Conservation (phyloP, 331 rosid genomes). For the Spiraea crenata region DNA sequence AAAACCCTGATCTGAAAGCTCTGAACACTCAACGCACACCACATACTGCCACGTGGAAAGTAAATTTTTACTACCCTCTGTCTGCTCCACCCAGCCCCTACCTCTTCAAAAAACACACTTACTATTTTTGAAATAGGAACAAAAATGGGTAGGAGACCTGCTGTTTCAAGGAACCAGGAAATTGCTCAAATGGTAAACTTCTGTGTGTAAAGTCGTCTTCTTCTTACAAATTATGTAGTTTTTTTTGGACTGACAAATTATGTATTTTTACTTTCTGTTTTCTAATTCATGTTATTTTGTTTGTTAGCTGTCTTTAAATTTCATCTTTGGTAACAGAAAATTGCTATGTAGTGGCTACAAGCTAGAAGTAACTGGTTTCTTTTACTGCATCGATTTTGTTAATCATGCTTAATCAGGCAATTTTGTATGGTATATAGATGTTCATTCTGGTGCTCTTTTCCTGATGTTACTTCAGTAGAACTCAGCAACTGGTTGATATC, state of each 20-base stretch:
- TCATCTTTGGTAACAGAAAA: too few relatives aligned
- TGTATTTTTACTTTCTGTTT: not conserved
- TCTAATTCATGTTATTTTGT: not conserved
- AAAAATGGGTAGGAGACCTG: slow-evolving; percentile 34
- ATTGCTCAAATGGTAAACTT: not conserved
- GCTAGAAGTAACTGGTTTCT: too few relatives aligned
- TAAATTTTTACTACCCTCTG: not conserved
- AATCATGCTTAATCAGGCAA: not conserved
- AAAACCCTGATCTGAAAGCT: not conserved
- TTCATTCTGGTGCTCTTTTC: not conserved
- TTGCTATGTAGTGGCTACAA: too few relatives aligned
- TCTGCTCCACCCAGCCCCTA: not conserved
- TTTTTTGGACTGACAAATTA: too few relatives aligned
- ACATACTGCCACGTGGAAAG: not conserved
- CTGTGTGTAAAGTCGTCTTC: not conserved
- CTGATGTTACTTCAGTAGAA: not conserved
- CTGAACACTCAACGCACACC: not conserved
- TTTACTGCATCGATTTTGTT: too few relatives aligned
- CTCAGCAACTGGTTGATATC: not conserved
- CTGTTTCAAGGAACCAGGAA: slow-evolving; percentile 8
- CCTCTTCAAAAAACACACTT: not conserved
- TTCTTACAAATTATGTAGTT: not conserved
- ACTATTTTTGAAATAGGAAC: not conserved
- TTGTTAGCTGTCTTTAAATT: not conserved
- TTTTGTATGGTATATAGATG: not conserved